A percentile compares a stretch with the other conserved stretches of the same genome.
Evolutionary conservation across 2,329 filamentous ascomycete species (phyloP).

Genomic region (Cyphellophora attinorum): DNA sequence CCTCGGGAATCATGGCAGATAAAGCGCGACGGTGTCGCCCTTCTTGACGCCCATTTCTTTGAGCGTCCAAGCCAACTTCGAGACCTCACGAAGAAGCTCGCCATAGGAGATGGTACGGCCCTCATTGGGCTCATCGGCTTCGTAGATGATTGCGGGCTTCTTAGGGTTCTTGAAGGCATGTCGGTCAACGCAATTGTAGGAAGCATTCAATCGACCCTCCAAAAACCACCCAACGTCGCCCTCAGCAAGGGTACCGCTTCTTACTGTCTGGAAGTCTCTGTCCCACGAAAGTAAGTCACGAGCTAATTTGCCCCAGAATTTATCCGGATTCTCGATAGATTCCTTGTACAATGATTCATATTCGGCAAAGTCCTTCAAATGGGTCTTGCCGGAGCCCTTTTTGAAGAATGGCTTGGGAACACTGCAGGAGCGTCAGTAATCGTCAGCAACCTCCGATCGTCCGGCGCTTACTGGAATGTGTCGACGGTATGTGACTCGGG

Average conservation of each 20-base stretch:
- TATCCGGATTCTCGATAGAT: constrained; percentile 79
- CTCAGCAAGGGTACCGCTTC: constrained; percentile 61
- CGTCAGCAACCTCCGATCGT: neutral
- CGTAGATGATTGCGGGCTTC: constrained; percentile 94
- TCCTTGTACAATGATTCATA: constrained; percentile 61
- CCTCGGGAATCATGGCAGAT: constrained; percentile 99
- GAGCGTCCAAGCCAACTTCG: constrained; percentile 72
- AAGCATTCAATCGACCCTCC: constrained; percentile 88
- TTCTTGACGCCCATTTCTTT: constrained; percentile 95
- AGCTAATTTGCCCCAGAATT: constrained; percentile 81
- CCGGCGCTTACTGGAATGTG: constrained; percentile 32
- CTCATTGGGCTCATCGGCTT: constrained; percentile 81
- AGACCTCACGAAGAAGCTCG: constrained; percentile 88
- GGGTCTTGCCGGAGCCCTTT: constrained; percentile 52
- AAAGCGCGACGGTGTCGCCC: constrained; percentile 93
- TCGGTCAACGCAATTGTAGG: constrained; percentile 94
- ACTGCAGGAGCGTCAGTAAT: constrained; percentile 16
- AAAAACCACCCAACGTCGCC: constrained; percentile 93
- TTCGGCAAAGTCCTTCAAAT: constrained; percentile 50
- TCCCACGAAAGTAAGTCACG: constrained; percentile 87
- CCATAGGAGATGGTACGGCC: constrained; percentile 86
- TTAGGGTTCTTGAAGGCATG: constrained; percentile 93
- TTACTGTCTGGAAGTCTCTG: constrained; percentile 82
- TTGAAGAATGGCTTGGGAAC: constrained; percentile 47
- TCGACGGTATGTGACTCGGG: constrained; percentile 38